Evolutionary conservation across 1,284 basidiomycete genomes (phyloP).

Genomic region (Puccinia horiana): DNA sequence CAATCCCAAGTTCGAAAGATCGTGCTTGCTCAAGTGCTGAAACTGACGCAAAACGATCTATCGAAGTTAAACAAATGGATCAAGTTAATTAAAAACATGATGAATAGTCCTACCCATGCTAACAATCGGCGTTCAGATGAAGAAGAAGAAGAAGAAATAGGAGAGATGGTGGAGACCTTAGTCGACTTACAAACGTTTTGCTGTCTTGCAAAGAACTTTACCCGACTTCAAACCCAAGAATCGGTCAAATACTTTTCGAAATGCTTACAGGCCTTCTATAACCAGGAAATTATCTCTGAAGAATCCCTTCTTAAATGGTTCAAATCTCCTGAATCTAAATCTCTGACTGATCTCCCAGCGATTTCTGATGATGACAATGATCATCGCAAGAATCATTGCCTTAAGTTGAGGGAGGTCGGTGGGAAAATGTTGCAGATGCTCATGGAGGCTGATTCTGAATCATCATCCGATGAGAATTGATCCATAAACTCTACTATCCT

Average conservation of each 20-base stretch:
- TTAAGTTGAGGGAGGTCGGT: constrained; percentile 57
- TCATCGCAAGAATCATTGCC: constrained; percentile 41
- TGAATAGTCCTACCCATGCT: constrained; percentile 52
- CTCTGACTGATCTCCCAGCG: background rate
- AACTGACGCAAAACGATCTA: constrained; percentile 62
- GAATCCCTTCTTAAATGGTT: constrained; percentile 60
- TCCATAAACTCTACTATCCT: background rate
- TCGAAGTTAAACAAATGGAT: constrained; percentile 59
- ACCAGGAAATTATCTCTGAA: constrained; percentile 60
- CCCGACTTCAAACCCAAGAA: constrained; percentile 27
- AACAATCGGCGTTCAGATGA: background rate
- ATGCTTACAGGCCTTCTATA: constrained; percentile 60
- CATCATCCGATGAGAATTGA: constrained; percentile 5
- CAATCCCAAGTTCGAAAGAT: constrained; percentile 74
- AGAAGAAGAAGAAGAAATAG: constrained; percentile 53
- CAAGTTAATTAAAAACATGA: constrained; percentile 57
- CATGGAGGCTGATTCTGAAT: constrained; percentile 56
- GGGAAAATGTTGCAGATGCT: constrained; percentile 59
- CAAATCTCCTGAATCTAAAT: constrained; percentile 53
- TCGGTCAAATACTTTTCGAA: constrained; percentile 57
- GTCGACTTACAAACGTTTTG: constrained; percentile 57
- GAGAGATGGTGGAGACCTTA: constrained; percentile 57
- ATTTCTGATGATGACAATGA: constrained; percentile 54
- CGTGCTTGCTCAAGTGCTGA: constrained; percentile 73
- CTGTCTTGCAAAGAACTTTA: constrained; percentile 50